Evolutionary conservation across 2,329 filamentous ascomycete species (phyloP).

Genomic region (Aureobasidium namibiae): DNA sequence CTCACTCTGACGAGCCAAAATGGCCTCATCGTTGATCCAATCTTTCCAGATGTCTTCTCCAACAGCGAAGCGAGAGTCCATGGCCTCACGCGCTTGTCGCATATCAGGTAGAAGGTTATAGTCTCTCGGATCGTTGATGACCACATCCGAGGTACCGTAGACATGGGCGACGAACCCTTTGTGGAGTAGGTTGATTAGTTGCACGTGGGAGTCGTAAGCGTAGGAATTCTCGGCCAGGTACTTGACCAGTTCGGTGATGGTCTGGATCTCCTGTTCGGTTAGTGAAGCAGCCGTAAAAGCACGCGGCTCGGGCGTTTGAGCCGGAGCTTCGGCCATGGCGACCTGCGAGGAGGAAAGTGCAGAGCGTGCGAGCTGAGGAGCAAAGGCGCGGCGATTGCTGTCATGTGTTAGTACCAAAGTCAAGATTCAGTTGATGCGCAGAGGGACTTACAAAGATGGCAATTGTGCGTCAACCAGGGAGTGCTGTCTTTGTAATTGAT

Average conservation of each 20-base stretch:
- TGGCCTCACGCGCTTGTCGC: constrained; percentile 46
- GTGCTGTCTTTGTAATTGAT: constrained; percentile 29
- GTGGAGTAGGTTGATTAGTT: constrained; percentile 40
- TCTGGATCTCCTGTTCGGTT: constrained; percentile 35
- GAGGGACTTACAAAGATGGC: constrained; percentile 10
- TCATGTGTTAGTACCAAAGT: not conserved
- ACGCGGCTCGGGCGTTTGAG: constrained; percentile 34
- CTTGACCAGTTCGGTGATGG: constrained; percentile 36
- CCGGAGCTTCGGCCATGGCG: constrained; percentile 39
- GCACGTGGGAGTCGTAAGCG: constrained; percentile 41
- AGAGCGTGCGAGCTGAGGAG: constrained; percentile 31
- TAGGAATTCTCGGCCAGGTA: constrained; percentile 40
- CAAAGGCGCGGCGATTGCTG: constrained; percentile 16
- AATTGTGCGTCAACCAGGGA: constrained; percentile 4
- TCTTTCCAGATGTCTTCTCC: constrained; percentile 72
- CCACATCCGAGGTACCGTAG: constrained; percentile 17
- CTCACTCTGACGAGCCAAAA: constrained; percentile 53
- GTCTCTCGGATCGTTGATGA: constrained; percentile 26
- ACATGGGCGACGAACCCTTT: constrained; percentile 39
- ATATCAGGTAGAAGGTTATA: constrained; percentile 40
- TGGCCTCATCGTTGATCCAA: constrained; percentile 65
- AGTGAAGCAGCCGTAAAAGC: constrained; percentile 35
- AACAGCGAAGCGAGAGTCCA: constrained; percentile 58
- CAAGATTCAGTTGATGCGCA: constrained; percentile 11
- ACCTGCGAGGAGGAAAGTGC: constrained; percentile 37